Base-by-base conservation (phyloP, 1,139 yeast genomes). In the Scheffersomyces quercinus region DNA sequence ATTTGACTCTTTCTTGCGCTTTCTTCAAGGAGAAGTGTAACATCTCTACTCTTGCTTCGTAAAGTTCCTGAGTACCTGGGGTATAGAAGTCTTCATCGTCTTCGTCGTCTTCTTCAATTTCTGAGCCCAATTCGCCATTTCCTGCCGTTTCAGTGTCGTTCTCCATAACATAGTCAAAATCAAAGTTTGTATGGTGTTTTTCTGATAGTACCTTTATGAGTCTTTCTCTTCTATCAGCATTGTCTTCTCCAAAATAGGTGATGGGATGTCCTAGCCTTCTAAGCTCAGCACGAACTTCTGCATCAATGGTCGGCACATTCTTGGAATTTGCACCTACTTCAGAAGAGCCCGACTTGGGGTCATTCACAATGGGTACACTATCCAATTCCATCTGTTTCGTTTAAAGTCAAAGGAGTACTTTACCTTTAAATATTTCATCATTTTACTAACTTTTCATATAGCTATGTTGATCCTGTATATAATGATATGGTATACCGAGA, bases 31-130 rank as follows among this genome's bases (percentile, higher is more conserved):
- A 84, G 45, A 60, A 65, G 2, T 64, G 49, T 1, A 89, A 75
- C 0, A 91, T 73, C 2, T 53, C 49, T 34, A 67, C 60, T 41
- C 98, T 73, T 0, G 82, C 74, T 1, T 71, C 67, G n/a, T 76
- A 65, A 14, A 90, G 63, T n/a, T 73, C 78, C 5, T 68, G 66
- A 0, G 79, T 63, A 0, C 96, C 97, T 0, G 95, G 95, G 0
- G 97, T 89, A 58, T 83, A 89, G 57, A 86, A 89, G 47, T 88
- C 96, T 46, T 85, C 95, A 16, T 86, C 86, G 3, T 78, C 85
- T 3, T 73, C 81, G 0, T 69, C 79, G 0, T 64, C 75, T 1
- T 66, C 75, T 3, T 48, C 59, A 1, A 55, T 67, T 3, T 53
- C 68, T 14, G 52, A 64, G 3, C 55, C 63, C 12, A 64, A 9